Evolutionary conservation across 768 basidiomycete species (phyloP).

Genomic region (Holtermannia corniformis): DNA sequence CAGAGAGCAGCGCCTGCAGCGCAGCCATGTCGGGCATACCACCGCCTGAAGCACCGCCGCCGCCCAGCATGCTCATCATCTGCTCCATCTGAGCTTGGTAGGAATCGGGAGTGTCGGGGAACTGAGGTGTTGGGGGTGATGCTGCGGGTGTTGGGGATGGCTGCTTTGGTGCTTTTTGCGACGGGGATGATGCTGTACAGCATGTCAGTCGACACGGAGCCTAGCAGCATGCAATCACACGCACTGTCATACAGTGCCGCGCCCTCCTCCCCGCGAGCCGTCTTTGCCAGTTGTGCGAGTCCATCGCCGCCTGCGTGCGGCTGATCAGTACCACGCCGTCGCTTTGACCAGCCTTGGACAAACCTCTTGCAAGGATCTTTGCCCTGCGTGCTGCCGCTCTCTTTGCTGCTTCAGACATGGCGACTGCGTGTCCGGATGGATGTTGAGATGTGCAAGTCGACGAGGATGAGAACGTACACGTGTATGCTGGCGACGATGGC

Average conservation of each 20-base stretch:
- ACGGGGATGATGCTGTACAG: slow-evolving; percentile 6
- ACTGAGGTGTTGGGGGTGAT: background rate
- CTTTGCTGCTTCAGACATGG: slow-evolving; percentile 25
- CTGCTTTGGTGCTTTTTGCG: slow-evolving; percentile 3
- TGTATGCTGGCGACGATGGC: no score
- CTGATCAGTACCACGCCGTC: background rate
- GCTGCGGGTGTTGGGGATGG: background rate
- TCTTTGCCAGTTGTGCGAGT: slow-evolving; percentile 34
- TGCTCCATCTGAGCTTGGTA: slow-evolving; percentile 7
- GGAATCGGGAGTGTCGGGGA: background rate
- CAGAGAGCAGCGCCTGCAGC: background rate
- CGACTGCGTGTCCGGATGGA: no score
- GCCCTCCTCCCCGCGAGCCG: slow-evolving; percentile 39
- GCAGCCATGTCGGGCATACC: slow-evolving; percentile 19
- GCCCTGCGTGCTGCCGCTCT: slow-evolving; percentile 38
- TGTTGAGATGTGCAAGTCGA: no score
- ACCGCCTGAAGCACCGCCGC: background rate
- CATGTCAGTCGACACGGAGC: background rate
- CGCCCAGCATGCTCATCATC: slow-evolving; percentile 6
- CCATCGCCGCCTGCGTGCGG: slow-evolving; percentile 9
- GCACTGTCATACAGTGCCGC: slow-evolving; percentile 23
- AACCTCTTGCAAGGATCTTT: slow-evolving; percentile 39
- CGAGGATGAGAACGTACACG: no score
- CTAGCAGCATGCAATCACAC: no score
- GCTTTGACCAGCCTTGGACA: slow-evolving; percentile 4